These are phyloP conservation scores for Chenopodium berlandieri DNA, from an alignment of 148 eudicot species.

Conservation along the genomic window DNA sequence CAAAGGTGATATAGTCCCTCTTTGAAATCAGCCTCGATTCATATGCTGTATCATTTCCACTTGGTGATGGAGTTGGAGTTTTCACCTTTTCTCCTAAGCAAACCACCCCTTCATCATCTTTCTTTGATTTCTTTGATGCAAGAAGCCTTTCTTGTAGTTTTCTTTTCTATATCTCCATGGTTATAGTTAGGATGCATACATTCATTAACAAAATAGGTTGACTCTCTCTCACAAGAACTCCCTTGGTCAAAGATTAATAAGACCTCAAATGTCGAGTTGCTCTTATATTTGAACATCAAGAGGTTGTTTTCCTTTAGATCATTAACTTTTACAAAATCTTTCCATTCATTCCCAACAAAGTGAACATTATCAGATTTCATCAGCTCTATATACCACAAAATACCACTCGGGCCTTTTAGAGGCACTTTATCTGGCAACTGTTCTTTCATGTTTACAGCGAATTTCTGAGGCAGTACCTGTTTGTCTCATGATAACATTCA, in stretches of 20 bases:
- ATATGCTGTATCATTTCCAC: background rate
- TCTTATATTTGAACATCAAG: constrained; percentile 41
- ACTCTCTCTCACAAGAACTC: constrained; percentile 53
- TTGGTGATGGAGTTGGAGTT: background rate
- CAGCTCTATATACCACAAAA: constrained; percentile 38
- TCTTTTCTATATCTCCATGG: constrained; percentile 12
- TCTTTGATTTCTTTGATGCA: constrained; percentile 27
- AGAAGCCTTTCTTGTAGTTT: constrained; percentile 12
- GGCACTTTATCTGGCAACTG: constrained; percentile 33
- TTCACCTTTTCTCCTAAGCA: constrained; percentile 1
- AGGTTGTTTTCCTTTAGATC: constrained; percentile 34
- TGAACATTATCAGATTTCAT: constrained; percentile 23
- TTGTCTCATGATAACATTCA: background rate
- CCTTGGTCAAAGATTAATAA: constrained; percentile 38
- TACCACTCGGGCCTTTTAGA: constrained; percentile 50
- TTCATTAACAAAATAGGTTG: constrained; percentile 46
- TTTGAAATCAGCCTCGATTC: background rate
- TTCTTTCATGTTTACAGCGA: constrained; percentile 17
- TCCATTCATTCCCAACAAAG: constrained; percentile 43
- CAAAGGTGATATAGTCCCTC: background rate
- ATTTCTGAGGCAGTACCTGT: constrained; percentile 34
- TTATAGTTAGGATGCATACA: constrained; percentile 12
- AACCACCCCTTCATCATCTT: background rate
- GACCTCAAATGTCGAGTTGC: constrained; percentile 43
- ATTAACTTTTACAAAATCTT: constrained; percentile 38